Conservation (phyloP, 2,329 filamentous ascomycete genomes). For the Microdochium trichocladiopsis region DNA sequence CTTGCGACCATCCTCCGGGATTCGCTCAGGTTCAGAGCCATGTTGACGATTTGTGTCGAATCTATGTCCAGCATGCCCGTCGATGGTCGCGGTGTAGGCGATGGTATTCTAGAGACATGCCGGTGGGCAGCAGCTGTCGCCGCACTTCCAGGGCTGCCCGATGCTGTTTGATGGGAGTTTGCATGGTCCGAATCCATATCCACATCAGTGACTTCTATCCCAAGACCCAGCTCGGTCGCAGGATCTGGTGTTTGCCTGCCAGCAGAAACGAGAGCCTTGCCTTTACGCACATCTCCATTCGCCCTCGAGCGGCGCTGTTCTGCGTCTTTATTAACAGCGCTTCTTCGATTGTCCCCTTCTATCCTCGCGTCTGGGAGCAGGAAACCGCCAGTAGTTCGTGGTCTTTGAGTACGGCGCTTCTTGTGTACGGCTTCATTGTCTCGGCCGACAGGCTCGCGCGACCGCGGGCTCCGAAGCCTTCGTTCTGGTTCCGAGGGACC, state of each 20-base stretch:
- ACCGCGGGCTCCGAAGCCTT: neutral
- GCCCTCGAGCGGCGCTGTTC: neutral
- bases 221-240: neutral
- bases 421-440: neutral
- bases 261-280: neutral
- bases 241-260: neutral
- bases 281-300: neutral
- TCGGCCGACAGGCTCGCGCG: neutral
- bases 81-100: slow-evolving; percentile 13
- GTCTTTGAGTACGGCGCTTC: neutral
- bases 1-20: slow-evolving; percentile 60
- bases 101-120: neutral
- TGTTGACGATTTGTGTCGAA: slow-evolving; percentile 83
- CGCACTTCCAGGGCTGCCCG: neutral
- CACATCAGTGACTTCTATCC: neutral
- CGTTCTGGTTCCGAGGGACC: neutral
- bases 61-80: slow-evolving; percentile 55
- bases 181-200: neutral
- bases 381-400: neutral
- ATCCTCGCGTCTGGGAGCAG: neutral
- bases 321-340: neutral
- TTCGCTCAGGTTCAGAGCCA: slow-evolving; percentile 85
- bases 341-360: neutral
- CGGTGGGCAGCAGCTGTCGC: neutral
- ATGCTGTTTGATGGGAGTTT: too few relatives aligned